Conservation (phyloP, 495 filamentous ascomycete genomes). For the Penicillium robsamsonii region DNA sequence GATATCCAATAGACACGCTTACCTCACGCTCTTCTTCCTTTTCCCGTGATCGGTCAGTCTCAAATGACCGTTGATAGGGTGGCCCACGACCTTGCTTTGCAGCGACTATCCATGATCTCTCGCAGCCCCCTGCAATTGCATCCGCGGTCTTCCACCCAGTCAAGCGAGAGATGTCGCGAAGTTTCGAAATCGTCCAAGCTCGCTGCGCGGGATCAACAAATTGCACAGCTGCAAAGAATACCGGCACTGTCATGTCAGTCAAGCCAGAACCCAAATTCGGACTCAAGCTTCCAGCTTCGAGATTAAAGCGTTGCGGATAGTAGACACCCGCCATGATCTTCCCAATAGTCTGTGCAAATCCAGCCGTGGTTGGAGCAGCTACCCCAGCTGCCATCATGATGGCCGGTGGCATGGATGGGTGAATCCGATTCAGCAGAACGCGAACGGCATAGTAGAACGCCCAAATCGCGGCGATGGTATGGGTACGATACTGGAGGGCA, state of each 20-base stretch:
- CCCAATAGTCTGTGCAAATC: conserved; percentile 71
- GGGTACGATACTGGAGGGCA: conserved; percentile 78
- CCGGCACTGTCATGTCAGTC: conserved; percentile 71
- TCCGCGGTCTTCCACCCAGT: conserved; percentile 85
- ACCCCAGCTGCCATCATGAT: conserved; percentile 80
- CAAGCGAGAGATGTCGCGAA: conserved; percentile 71
- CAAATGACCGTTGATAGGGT: conserved; percentile 56
- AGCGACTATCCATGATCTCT: conserved; percentile 74
- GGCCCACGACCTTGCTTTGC: conserved; percentile 72
- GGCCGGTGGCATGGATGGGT: conserved; percentile 89
- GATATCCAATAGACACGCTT: conserved; percentile 11
- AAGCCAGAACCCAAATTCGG: conserved; percentile 79
- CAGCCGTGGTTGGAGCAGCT: conserved; percentile 64
- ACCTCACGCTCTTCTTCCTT: conserved; percentile 13
- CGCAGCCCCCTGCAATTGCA: conserved; percentile 78
- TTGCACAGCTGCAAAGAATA: conserved; percentile 87
- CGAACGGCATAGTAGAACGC: conserved; percentile 77
- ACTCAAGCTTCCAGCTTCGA: conserved; percentile 58
- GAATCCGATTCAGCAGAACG: conserved; percentile 72
- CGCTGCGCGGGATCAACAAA: conserved; percentile 71
- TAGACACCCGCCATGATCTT: conserved; percentile 76
- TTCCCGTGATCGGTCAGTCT: conserved; percentile 21
- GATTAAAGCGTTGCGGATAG: conserved; percentile 58
- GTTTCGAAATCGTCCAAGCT: conserved; percentile 67
- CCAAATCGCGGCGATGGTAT: conserved; percentile 82